Evolutionary conservation across 768 basidiomycete species (phyloP), one percentile per base, ranked within the genome.

Genomic region (Kondoa subrosea): DNA sequence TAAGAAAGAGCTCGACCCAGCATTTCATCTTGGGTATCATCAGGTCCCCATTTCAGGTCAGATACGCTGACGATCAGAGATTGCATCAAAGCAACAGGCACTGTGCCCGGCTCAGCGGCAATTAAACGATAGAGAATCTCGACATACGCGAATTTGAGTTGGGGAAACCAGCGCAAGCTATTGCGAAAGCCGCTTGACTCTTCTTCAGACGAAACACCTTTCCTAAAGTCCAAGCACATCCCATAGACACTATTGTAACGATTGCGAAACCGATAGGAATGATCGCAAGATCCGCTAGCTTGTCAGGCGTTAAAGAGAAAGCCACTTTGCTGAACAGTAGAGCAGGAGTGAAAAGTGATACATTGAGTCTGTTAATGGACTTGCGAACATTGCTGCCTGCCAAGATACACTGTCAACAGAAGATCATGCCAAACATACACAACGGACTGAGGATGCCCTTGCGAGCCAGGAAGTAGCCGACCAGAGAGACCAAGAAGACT

Each of bases 1-100:
- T 93, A 92, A 0, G 87, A 87, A 67, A 93, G 79, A 0, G 89
- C 90, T 4, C 95, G 83, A 32, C 92, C 92, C 32, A 96, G 82
- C 88, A 93, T 96, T 27, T 86, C 85, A 71, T 92, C 82, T 71
- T 84, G 81, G 74, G 84, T 87, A 75, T 97, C 92, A 66, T 88
- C 64, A 1, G n/a, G 32, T 0, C 72, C 73, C 74, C 74, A 75
- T 1, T 50, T 26, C 26, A 75, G 68, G 21, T 68, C 70, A 2
- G 71, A 59, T n/a, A 71, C 64, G 4, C 34, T 59, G 32, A 59
- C 66, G 8, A 73, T 70, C 26, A 75, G 72, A 0, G 70, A 70
- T 69, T 79, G 78, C 64, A 96, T 89, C 33, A 99, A 81, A 0
- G 93, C 93, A 68, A 96, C 89, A 0, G 93, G 93, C 3, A 99